These are phyloP conservation scores for Rhizophora mangle DNA, from an alignment of 345 rosid species.

Conservation along the genomic window DNA sequence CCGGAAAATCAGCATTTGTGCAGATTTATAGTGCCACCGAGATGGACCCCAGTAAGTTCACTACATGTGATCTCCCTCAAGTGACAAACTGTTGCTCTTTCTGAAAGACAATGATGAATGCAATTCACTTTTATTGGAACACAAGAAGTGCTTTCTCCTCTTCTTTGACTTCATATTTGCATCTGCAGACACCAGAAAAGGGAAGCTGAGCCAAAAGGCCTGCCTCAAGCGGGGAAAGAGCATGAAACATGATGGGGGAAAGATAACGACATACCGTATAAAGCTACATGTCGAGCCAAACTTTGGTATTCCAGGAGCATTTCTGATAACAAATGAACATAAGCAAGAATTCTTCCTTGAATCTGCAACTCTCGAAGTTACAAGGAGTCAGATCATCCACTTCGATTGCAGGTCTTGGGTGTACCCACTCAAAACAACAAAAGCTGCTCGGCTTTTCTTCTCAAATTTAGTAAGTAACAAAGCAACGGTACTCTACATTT, in stretches of 20 bases:
- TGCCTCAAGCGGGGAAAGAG: constrained; percentile 36
- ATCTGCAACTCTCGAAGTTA: constrained; percentile 31
- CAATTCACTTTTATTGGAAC: not conserved
- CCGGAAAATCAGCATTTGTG: constrained; percentile 47
- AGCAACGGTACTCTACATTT: not conserved
- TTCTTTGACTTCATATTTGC: constrained; percentile 1
- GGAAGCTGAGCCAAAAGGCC: constrained; percentile 42
- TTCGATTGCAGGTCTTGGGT: constrained; percentile 63
- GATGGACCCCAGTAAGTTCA: constrained; percentile 46
- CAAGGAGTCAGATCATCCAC: constrained; percentile 20
- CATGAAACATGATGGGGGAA: constrained; percentile 26
- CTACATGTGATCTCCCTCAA: not conserved
- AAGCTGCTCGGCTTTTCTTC: constrained; percentile 47
- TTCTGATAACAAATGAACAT: constrained; percentile 37
- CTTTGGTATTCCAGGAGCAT: constrained; percentile 55
- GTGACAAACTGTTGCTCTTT: not conserved
- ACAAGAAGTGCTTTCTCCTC: not conserved
- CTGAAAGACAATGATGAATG: not conserved
- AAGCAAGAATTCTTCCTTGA: constrained; percentile 53
- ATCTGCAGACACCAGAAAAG: constrained; percentile 38
- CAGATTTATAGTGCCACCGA: constrained; percentile 40
- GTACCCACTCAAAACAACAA: constrained; percentile 42
- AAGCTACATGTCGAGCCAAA: constrained; percentile 33
- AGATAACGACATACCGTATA: constrained; percentile 27
- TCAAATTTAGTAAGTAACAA: constrained; percentile 36